Evolutionary conservation across 139 green algal species (phyloP).

Genomic region (Raphidocelis subcapitata): DNA sequence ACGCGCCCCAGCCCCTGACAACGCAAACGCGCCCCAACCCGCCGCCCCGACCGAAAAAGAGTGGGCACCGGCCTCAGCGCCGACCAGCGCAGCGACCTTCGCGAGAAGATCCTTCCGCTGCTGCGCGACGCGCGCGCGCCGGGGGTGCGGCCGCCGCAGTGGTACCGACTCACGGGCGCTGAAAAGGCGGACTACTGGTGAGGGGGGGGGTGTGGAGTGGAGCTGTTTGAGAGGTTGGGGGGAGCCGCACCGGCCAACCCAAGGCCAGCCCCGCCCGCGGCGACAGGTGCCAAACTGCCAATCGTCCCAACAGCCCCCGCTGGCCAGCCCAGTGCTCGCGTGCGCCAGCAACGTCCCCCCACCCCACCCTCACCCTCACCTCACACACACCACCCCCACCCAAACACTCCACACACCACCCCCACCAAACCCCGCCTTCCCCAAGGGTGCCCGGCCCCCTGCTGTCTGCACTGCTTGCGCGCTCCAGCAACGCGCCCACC

Average conservation of each 20-base stretch:
- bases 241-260: too few relatives aligned
- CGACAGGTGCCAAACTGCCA: too few relatives aligned
- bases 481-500: not conserved
- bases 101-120: slow-evolving; percentile 30
- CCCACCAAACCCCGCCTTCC: slow-evolving; percentile 30
- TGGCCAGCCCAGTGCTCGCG: not conserved
- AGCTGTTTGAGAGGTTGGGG: too few relatives aligned
- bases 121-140: slow-evolving; percentile 29
- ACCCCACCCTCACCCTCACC: too few relatives aligned
- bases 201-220: too few relatives aligned
- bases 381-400: too few relatives aligned
- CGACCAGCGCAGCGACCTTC: slow-evolving; percentile 44
- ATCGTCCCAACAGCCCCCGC: too few relatives aligned
- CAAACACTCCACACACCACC: too few relatives aligned
- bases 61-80: slow-evolving; percentile 71
- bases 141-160: slow-evolving; percentile 1
- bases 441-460: slow-evolving; percentile 64
- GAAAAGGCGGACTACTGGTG: too few relatives aligned
- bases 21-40: too few relatives aligned
- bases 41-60: slow-evolving; percentile 32
- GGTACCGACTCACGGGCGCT: slow-evolving; percentile 1
- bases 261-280: too few relatives aligned
- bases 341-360: not conserved
- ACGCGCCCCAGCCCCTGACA: too few relatives aligned
- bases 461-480: slow-evolving; percentile 5